These are phyloP conservation scores for Solanum chilense DNA, from an alignment of 257 asterid species.

Conservation along the genomic window DNA sequence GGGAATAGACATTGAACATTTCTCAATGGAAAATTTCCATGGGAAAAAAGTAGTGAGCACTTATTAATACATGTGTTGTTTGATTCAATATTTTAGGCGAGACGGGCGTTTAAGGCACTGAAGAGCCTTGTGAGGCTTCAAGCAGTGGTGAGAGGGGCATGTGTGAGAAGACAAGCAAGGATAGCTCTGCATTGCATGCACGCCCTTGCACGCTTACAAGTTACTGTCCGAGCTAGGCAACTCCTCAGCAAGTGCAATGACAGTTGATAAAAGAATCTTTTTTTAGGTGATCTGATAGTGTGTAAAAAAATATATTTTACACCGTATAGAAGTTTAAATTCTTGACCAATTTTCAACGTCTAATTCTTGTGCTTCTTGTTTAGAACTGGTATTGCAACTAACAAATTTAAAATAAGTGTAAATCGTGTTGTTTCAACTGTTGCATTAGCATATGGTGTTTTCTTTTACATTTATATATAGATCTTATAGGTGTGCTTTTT, in stretches of 20 bases:
- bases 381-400: not conserved
- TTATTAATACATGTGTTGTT: not conserved
- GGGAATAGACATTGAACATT: not conserved
- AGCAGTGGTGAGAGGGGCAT: conserved; percentile 65
- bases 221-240: conserved; percentile 59
- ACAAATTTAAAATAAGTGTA: not conserved
- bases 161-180: conserved; percentile 60
- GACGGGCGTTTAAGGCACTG: conserved; percentile 51
- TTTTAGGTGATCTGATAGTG: not conserved
- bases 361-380: not conserved
- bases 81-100: conserved; percentile 29
- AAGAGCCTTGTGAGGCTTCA: conserved; percentile 69
- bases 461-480: not conserved
- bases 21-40: not conserved
- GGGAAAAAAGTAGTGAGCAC: not conserved
- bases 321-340: not conserved
- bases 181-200: conserved; percentile 72
- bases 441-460: not conserved
- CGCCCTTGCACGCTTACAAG: conserved; percentile 60
- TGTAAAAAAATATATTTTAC: not conserved
- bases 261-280: not conserved
- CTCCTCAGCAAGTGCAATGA: conserved; percentile 15
- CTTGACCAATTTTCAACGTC: not conserved
- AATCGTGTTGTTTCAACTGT: not conserved
- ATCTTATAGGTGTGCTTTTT: not conserved